Evolutionary conservation across 805 yeast species (phyloP), one percentile per base, ranked within the genome.

Genomic region (Candida succiphila): DNA sequence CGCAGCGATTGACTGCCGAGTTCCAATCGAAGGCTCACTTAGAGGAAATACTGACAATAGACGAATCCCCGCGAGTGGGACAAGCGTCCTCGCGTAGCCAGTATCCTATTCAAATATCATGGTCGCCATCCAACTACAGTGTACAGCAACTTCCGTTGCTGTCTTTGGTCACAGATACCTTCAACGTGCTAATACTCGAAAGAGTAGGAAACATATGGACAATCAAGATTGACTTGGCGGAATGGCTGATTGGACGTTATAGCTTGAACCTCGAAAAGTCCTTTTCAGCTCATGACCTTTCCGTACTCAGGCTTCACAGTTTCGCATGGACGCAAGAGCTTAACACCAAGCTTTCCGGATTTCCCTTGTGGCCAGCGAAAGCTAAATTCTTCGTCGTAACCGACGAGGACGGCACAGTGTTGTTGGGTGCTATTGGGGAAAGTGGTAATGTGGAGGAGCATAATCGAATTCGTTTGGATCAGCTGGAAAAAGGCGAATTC

Each of bases 101-200:
- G 37, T 20, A 35, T 3, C 35, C 45, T 4, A 32, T 39, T n/a
- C 40, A 41, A 23, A 32, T 41, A 2, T 27, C 32, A 7, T 49
- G 52, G 52, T 44, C 52, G 8, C 33, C 51, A 1, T 37, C 40
- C 3, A 48, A 49, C 12, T 38, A 40, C 4, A 32, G 41, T n/a
- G n/a, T 19, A 10, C 34, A 30, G 18, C 32, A 30, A 20, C 38
- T 40, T 18, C 38, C 43, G 13, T 25, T 40, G 3, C 20, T 50
- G 13, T 36, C 43, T 7, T 31, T 43, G 2, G 42, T 48, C 17
- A 42, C 48, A 7, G 44, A 49, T 23, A 43, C 39, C 6, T 36
- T 38, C 31, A 43, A 39, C 26, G 38, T 39, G 17, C 39, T 44
- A 25, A 39, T 52, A 4, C 17, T 46, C 9, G 39, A 30, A 15